Percentiles rank a stretch among this genome's conserved stretches.
Conservation (phyloP, 164 flowering plant genomes). For the Piper longum region DNA sequence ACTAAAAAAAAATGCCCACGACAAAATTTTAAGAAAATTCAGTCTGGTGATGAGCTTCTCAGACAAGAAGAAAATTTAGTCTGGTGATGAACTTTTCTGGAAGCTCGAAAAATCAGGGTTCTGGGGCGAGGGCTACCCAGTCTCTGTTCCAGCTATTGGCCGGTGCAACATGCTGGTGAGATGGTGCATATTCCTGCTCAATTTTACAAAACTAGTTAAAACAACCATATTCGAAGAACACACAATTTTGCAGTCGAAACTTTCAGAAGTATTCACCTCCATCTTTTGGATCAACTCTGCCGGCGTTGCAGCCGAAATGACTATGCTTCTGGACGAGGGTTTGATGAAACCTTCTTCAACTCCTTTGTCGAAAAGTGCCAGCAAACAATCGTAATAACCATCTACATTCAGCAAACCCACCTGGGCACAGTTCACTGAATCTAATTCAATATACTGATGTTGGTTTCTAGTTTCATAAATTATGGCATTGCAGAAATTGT, state of each 20-base stretch:
- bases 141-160: constrained; percentile 6
- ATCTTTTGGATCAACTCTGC: constrained; percentile 25
- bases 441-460: background rate
- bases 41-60: too few species aligned
- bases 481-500: too few species aligned
- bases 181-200: constrained; percentile 6
- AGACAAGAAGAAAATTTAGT: too few species aligned
- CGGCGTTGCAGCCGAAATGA: constrained; percentile 27
- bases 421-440: constrained; percentile 11
- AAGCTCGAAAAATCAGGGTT: background rate
- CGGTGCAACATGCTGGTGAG: constrained; percentile 7
- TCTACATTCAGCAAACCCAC: constrained; percentile 39
- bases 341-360: constrained; percentile 44
- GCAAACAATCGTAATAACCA: constrained; percentile 40
- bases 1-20: too few species aligned
- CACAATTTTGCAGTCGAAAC: too few species aligned
- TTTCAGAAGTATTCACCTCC: constrained; percentile 20
- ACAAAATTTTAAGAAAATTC: too few species aligned
- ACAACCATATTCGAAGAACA: background rate
- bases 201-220: background rate
- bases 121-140: background rate
- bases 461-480: too few species aligned
- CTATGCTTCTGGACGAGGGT: constrained; percentile 21
- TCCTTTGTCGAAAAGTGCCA: constrained; percentile 39
- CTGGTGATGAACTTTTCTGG: too few species aligned